A percentile compares a stretch with the other conserved stretches of the same genome.
Conservation (phyloP, 2,329 filamentous ascomycete species). For the Lasiodiplodia citricola region DNA sequence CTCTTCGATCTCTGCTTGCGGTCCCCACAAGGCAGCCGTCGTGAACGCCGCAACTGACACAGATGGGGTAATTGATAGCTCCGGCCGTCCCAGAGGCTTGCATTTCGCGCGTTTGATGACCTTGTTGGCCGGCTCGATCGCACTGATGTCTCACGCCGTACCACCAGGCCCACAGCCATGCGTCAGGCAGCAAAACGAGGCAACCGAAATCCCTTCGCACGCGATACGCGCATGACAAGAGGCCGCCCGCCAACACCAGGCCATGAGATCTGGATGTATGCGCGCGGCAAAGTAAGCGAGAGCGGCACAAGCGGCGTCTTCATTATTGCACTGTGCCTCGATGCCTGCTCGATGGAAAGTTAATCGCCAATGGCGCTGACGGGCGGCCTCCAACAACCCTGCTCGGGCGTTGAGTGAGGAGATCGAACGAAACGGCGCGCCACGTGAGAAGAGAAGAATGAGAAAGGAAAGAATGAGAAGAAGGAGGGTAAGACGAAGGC, state of each 20-base stretch:
- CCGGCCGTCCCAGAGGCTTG: not conserved
- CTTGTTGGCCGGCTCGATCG: not conserved
- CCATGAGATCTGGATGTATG: not conserved
- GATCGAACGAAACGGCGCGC: not conserved
- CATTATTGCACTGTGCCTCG: not conserved
- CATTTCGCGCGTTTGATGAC: not conserved
- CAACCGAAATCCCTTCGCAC: not conserved
- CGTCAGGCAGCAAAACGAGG: conserved; percentile 14
- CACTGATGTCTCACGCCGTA: not conserved
- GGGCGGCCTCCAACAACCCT: conserved; percentile 18
- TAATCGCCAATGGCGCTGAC: not conserved
- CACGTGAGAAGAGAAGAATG: not conserved
- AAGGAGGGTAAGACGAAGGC: not conserved
- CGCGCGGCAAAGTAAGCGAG: conserved; percentile 16
- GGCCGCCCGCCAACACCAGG: conserved; percentile 1
- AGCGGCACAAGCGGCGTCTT: not conserved
- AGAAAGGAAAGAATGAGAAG: not conserved
- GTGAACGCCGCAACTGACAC: not conserved
- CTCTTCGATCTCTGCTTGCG: not conserved
- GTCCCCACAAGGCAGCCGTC: not conserved
- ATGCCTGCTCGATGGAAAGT: not conserved
- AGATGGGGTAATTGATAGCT: conserved; percentile 9
- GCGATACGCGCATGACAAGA: not conserved
- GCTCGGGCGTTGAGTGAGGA: not conserved
- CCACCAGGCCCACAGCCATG: not conserved